These are phyloP conservation scores for Exserohilum turcica DNA, from an alignment of 2,329 filamentous ascomycete genomes.

Conservation along the genomic window DNA sequence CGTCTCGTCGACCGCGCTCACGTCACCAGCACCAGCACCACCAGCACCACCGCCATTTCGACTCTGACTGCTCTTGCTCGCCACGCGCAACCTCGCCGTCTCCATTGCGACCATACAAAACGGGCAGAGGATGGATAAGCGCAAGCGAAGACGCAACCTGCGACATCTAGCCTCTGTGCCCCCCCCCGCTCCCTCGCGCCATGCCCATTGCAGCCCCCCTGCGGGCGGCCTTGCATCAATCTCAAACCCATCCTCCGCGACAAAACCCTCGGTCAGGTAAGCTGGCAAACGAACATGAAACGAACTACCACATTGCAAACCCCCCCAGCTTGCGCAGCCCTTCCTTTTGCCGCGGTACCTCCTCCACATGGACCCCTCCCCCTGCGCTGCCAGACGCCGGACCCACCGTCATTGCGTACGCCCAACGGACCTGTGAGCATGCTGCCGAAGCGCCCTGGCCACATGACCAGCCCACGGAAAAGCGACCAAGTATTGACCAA, in stretches of 20 bases:
- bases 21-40: background rate
- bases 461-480: background rate
- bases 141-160: constrained; percentile 5
- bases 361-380: background rate
- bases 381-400: background rate
- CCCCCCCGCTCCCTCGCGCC: background rate
- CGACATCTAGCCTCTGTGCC: background rate
- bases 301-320: constrained; percentile 11
- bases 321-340: constrained; percentile 10
- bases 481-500: background rate
- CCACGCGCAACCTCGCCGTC: too few species aligned
- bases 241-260: constrained; percentile 17
- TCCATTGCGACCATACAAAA: background rate
- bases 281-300: constrained; percentile 13
- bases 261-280: background rate
- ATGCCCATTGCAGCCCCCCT: constrained; percentile 1
- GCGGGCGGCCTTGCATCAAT: constrained; percentile 10
- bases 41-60: too few species aligned
- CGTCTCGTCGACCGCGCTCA: background rate
- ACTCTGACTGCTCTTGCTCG: too few species aligned
- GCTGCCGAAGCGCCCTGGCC: background rate
- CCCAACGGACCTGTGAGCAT: background rate
- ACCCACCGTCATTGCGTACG: background rate
- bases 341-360: constrained; percentile 3
- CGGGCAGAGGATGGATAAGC: constrained; percentile 6